Conservation (phyloP, 306 rosid species). For the Vachellia collinsii region DNA sequence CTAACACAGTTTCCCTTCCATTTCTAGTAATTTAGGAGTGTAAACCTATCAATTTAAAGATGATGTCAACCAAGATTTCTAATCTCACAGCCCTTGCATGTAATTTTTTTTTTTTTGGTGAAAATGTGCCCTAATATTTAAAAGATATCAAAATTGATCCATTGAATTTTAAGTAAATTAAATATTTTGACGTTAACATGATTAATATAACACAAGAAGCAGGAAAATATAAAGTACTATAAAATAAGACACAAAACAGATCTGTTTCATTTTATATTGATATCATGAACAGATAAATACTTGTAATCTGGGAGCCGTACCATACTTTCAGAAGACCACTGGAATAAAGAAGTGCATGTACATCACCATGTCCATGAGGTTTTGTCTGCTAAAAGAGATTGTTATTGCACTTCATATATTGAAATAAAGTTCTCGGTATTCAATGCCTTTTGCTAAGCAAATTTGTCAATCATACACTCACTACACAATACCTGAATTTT, state of each 20-base stretch:
- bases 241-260: not conserved
- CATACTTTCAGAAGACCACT: constrained; percentile 87
- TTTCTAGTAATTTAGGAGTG: constrained; percentile 16
- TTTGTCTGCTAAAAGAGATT: constrained; percentile 69
- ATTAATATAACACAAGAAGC: not conserved
- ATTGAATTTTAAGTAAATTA: constrained; percentile 21
- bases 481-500: constrained; percentile 74
- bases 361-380: constrained; percentile 99
- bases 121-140: not conserved
- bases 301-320: constrained; percentile 52
- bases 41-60: constrained; percentile 36
- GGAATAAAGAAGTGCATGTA: constrained; percentile 88
- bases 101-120: not conserved
- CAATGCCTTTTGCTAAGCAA: constrained; percentile 26
- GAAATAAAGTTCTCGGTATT: constrained; percentile 2
- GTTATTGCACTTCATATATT: constrained; percentile 28
- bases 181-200: not conserved
- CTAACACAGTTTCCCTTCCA: constrained; percentile 3
- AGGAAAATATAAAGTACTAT: not conserved
- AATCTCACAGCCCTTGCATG: not conserved
- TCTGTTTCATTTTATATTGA: not conserved
- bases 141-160: constrained; percentile 31
- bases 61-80: constrained; percentile 11
- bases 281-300: constrained; percentile 20
- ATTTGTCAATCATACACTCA: constrained; percentile 16